A percentile compares a stretch with the other conserved stretches of the same genome.
phyloP scores from a whole-genome alignment of 768 basidiomycete genomes.

The Rubroboletus satanas region DNA sequence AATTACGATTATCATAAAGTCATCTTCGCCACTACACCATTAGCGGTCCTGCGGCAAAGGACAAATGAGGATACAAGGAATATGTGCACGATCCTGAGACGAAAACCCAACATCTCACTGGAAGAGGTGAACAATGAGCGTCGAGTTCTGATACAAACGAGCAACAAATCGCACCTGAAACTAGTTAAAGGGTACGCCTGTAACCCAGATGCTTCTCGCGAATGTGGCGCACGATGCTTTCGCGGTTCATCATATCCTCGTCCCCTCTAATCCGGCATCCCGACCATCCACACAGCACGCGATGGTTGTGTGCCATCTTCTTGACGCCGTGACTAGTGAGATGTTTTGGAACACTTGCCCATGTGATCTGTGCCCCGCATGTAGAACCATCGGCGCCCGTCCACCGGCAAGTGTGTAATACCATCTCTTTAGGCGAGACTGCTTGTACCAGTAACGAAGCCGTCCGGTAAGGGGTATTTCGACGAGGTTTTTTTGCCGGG shows the following conservation, averaged over 20 bases:
- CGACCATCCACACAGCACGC: conserved; percentile 2
- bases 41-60: too few relatives aligned
- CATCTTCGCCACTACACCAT: too few relatives aligned
- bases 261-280: conserved; percentile 2
- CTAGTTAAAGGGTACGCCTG: background rate
- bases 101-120: too few relatives aligned
- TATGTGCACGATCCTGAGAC: too few relatives aligned
- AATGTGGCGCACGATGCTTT: conserved; percentile 16
- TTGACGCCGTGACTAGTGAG: conserved; percentile 8
- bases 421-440: background rate
- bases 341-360: background rate
- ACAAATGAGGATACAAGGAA: too few relatives aligned
- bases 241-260: conserved; percentile 2
- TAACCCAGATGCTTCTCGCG: conserved; percentile 11
- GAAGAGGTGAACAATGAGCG: background rate
- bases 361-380: background rate
- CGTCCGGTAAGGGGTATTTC: too few relatives aligned
- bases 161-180: background rate
- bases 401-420: conserved; percentile 8
- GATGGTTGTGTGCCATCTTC: fast-evolving
- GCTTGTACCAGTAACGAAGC: too few relatives aligned
- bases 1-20: too few relatives aligned
- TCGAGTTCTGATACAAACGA: background rate
- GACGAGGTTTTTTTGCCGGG: background rate
- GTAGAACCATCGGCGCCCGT: background rate